Conservation (phyloP, 441 rosid species). For the Manihot esculenta region DNA sequence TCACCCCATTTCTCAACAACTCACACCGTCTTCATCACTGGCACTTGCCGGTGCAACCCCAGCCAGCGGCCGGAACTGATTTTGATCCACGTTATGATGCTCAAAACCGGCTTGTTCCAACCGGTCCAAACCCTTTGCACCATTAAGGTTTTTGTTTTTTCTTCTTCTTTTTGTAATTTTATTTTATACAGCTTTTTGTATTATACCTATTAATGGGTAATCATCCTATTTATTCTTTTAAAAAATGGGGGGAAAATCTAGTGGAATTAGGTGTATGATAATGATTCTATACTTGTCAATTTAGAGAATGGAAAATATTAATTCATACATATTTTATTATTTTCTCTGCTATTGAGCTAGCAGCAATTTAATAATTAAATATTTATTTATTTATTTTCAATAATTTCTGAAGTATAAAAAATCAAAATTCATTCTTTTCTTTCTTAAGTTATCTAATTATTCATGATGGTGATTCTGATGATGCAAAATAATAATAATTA, state of each 20-base stretch:
- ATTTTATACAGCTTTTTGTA: slow-evolving; percentile 12
- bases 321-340: neutral
- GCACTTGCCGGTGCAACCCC: slow-evolving; percentile 4
- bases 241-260: slow-evolving; percentile 5
- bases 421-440: too few species aligned
- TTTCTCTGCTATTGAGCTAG: too few species aligned
- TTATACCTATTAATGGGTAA: slow-evolving; percentile 22
- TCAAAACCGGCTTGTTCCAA: slow-evolving; percentile 67
- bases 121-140: slow-evolving; percentile 90
- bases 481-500: too few species aligned
- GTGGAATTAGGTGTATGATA: slow-evolving; percentile 22
- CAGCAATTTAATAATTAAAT: too few species aligned
- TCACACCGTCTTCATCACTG: slow-evolving; percentile 11
- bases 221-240: slow-evolving; percentile 17
- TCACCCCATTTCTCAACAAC: slow-evolving; percentile 39
- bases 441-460: too few species aligned
- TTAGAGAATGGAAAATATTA: slow-evolving; percentile 10
- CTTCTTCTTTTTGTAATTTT: slow-evolving; percentile 1
- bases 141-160: slow-evolving; percentile 38
- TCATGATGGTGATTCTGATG: too few species aligned
- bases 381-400: too few species aligned
- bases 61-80: slow-evolving; percentile 28
- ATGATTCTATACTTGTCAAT: slow-evolving; percentile 23
- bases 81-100: slow-evolving; percentile 49
- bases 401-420: too few species aligned